Conservation (phyloP, 2,329 filamentous ascomycete genomes). For the Neofusicoccum sp. region DNA sequence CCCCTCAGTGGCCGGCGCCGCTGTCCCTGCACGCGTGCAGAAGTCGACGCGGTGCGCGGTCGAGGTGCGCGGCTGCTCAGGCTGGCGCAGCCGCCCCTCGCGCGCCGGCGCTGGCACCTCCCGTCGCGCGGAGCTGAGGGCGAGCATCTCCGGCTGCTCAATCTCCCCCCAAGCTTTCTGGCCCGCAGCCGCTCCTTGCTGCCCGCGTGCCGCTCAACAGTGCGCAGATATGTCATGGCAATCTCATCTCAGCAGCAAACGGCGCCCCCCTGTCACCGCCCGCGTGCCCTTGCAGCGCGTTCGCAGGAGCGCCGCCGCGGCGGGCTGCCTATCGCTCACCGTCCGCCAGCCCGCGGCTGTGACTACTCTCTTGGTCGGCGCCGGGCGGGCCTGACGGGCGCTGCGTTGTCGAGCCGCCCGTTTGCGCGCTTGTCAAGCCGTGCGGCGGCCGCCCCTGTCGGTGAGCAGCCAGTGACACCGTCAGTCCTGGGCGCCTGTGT, state of each 20-base stretch:
- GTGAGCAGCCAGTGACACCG: neutral
- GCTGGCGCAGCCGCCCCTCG: neutral
- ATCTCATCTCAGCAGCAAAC: too few species aligned
- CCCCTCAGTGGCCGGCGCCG: neutral
- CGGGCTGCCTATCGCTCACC: too few species aligned
- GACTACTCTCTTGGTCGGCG: neutral
- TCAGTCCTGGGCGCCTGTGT: neutral
- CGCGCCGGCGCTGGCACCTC: neutral
- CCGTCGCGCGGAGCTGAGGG: slow-evolving; percentile 4
- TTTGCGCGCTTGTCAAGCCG: neutral
- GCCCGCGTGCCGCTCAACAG: neutral
- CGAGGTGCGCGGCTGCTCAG: neutral
- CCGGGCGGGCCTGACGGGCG: slow-evolving; percentile 2
- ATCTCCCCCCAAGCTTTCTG: neutral
- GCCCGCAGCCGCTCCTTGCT: slow-evolving; percentile 5
- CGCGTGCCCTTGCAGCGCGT: slow-evolving; percentile 4
- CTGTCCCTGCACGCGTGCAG: slow-evolving; percentile 1
- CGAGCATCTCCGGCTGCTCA: slow-evolving; percentile 5
- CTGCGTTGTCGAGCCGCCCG: neutral
- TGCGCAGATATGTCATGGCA: too few species aligned
- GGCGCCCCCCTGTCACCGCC: slow-evolving; percentile 4
- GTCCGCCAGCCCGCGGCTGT: too few species aligned
- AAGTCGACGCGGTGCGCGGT: slow-evolving; percentile 2
- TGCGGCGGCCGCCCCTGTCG: neutral
- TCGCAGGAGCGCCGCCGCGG: too few species aligned